Evolutionary conservation across 371 early-diverging fungal genomes (phyloP), one percentile per base, ranked within the genome.

Genomic region (Mucor plumbeus): DNA sequence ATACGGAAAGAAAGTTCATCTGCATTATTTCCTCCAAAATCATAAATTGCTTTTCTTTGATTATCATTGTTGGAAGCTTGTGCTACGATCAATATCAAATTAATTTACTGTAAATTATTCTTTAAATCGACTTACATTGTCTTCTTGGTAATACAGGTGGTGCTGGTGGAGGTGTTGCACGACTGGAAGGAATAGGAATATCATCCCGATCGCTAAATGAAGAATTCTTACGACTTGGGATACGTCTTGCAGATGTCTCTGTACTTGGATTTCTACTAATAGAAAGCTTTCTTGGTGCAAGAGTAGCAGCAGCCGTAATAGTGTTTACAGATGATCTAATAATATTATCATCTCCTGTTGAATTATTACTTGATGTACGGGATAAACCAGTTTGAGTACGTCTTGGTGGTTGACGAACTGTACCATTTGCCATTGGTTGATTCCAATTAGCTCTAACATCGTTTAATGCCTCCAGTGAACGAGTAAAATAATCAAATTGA

Each of bases 1-100:
- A 78, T 82, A 5, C 72, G 78, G 50, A 94, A 79, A 4, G 89
- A 73, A 14, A 94, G 82, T 65, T 94, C 94, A 21, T 90, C 92
- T 10, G 68, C 69, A 19, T 80, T 87, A 31, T 83, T 81, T 5
- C 87, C 88, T 10, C 83, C 83, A 77, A 92, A 94, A 53, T 83
- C 82, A 74, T 87, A 94, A 15, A 90, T 47, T 0, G 92, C 68
- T 40, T 48, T 55, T 47, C 68, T 56, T 41, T 62, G 57, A 5
- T 56, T 55, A 9, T 38, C 40, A n/a, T 35, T 15, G n/a, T 41
- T 54, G 17, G 50, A 77, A 79, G 15, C 50, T 64, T 50, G 69
- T 57, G 59, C 59, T 63, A 50, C 59, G 53, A 40, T 55, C 35
- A 31, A 34, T 35, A 21, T 19, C 26, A 50, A 6, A 33, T 26